A percentile compares a stretch with the other conserved stretches of the same genome.
Conservation (phyloP, 192 early-diverging fungal species). For the Glomus cerebriforme region DNA sequence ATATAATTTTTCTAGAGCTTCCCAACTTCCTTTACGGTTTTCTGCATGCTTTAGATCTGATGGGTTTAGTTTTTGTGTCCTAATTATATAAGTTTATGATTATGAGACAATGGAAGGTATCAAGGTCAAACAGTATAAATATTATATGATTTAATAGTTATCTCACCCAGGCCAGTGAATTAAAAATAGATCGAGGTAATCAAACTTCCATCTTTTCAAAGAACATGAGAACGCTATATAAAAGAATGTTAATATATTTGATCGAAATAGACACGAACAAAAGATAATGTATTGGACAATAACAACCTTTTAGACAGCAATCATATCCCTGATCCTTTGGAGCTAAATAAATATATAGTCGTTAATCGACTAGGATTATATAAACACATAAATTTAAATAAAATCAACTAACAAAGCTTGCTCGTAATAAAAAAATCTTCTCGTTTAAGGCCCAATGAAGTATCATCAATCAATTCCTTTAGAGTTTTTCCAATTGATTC, state of each 20-base stretch:
- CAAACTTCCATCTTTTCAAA: constrained; percentile 57
- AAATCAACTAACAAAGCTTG: constrained; percentile 54
- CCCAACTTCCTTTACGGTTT: constrained; percentile 61
- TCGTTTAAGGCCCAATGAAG: constrained; percentile 48
- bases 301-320: constrained; percentile 51
- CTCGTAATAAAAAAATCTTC: constrained; percentile 71
- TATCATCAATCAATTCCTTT: constrained; percentile 48
- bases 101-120: constrained; percentile 10
- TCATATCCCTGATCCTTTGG: constrained; percentile 73
- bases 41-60: constrained; percentile 48
- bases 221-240: constrained; percentile 55
- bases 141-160: background rate
- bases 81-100: constrained; percentile 10
- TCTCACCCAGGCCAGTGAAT: constrained; percentile 78
- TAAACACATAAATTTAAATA: background rate
- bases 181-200: constrained; percentile 74
- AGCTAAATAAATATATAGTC: constrained; percentile 36
- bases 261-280: background rate
- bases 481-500: constrained; percentile 54
- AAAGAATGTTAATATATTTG: background rate
- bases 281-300: background rate
- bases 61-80: constrained; percentile 42
- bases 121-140: too few species aligned
- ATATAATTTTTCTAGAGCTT: constrained; percentile 65
- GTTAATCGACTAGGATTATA: background rate